phyloP scores from a whole-genome alignment of 1,139 yeast species.

The Dujonia santamariae region DNA sequence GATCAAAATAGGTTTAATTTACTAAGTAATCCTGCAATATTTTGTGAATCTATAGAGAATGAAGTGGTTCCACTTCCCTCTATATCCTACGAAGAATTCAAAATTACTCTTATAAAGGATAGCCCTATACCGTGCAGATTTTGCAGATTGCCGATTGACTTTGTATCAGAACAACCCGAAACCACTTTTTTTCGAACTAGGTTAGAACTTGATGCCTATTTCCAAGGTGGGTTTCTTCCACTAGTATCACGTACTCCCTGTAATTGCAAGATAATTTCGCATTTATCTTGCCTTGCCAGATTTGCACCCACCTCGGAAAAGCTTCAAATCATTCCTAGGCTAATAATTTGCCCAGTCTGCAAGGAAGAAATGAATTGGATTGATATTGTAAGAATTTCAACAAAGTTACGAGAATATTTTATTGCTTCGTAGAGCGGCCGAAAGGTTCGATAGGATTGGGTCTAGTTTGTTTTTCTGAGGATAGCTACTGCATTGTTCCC shows the following conservation, averaged over 20 bases:
- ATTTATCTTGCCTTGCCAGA: constrained; percentile 42
- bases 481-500: too few species aligned
- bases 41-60: too few species aligned
- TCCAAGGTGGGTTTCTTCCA: too few species aligned
- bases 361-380: constrained; percentile 37
- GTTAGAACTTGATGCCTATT: too few species aligned
- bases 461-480: too few species aligned
- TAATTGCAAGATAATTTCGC: constrained; percentile 23
- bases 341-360: constrained; percentile 20
- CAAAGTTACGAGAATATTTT: constrained; percentile 20
- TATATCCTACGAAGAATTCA: too few species aligned
- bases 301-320: neutral
- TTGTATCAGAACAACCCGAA: neutral
- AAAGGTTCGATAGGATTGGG: too few species aligned
- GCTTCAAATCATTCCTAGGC: neutral
- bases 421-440: too few species aligned
- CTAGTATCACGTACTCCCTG: too few species aligned
- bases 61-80: too few species aligned
- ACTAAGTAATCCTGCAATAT: neutral
- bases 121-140: neutral
- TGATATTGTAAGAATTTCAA: constrained; percentile 32
- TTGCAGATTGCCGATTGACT: neutral
- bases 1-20: constrained; percentile 1
- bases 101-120: too few species aligned
- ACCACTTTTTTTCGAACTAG: too few species aligned